A percentile compares a stretch with the other conserved stretches of the same genome.
These are phyloP conservation scores for Smallanthus sonchifolius DNA, from an alignment of 129 eudicot species.

Conservation along the genomic window DNA sequence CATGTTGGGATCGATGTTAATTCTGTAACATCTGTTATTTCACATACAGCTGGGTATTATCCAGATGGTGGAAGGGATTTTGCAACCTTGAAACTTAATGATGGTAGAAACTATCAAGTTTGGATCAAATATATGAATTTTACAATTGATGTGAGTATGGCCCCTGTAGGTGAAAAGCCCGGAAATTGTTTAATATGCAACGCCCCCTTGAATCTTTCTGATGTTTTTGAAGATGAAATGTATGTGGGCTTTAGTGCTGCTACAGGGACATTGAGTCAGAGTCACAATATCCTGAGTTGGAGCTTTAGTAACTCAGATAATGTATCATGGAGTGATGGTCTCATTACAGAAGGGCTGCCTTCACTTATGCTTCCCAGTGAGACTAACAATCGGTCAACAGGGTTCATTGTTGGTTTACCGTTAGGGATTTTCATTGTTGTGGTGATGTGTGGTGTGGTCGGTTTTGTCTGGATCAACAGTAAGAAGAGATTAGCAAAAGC, in stretches of 20 bases:
- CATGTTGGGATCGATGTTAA: constrained; percentile 75
- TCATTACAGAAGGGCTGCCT: constrained; percentile 50
- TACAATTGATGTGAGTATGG: constrained; percentile 53
- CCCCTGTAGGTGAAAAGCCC: constrained; percentile 54
- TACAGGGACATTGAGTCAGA: constrained; percentile 53
- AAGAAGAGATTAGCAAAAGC: constrained; percentile 20
- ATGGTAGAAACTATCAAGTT: constrained; percentile 57
- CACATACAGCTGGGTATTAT: constrained; percentile 59
- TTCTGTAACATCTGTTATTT: constrained; percentile 40
- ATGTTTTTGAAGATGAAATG: constrained; percentile 66
- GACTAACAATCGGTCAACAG: constrained; percentile 32
- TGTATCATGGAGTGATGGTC: constrained; percentile 38
- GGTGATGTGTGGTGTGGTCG: constrained; percentile 14
- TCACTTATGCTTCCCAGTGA: constrained; percentile 51
- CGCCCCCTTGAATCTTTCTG: constrained; percentile 42
- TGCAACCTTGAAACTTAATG: constrained; percentile 33
- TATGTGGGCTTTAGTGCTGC: constrained; percentile 72
- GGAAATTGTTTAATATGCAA: constrained; percentile 30
- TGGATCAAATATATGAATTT: constrained; percentile 64
- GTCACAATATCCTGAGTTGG: constrained; percentile 67
- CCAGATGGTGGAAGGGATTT: constrained; percentile 16
- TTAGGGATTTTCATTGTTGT: constrained; percentile 34
- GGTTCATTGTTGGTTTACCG: constrained; percentile 46
- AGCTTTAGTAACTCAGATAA: constrained; percentile 64
- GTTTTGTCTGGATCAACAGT: constrained; percentile 31